phyloP scores from a whole-genome alignment of 805 yeast species.

The Wickerhamiella parazyma region DNA sequence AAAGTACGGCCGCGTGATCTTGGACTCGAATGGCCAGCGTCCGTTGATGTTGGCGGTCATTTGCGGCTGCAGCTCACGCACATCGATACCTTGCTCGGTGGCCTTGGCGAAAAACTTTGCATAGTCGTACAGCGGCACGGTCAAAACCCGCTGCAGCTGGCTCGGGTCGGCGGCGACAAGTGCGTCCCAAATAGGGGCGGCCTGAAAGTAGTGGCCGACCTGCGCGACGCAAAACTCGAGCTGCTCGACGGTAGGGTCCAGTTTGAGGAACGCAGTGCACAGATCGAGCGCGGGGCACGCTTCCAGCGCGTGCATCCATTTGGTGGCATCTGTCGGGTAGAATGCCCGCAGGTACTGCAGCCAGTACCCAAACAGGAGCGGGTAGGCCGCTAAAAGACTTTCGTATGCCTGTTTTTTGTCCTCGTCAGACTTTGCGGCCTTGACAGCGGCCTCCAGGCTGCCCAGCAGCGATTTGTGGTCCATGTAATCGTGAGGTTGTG shows the following conservation, averaged over 20 bases:
- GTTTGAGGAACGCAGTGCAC: conserved; percentile 24
- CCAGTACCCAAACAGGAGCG: conserved; percentile 33
- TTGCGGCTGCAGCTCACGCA: conserved; percentile 27
- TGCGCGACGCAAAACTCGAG: conserved; percentile 37
- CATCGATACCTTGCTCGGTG: conserved; percentile 5
- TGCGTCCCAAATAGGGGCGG: conserved; percentile 75
- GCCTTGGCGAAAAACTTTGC: conserved; percentile 52
- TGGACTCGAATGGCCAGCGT: conserved; percentile 67
- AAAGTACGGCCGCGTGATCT: conserved; percentile 46
- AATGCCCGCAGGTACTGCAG: conserved; percentile 24
- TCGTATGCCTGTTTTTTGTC: conserved; percentile 15
- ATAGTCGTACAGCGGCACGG: conserved; percentile 73
- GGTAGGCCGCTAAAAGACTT: conserved; percentile 25
- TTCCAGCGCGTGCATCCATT: conserved; percentile 15
- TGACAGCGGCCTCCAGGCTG: neutral
- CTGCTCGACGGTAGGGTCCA: conserved; percentile 21
- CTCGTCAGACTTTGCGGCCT: neutral
- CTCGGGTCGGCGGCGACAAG: conserved; percentile 41
- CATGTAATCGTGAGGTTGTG: no score
- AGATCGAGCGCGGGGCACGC: conserved; percentile 26
- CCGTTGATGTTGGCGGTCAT: conserved; percentile 42
- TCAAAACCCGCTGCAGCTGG: conserved; percentile 21
- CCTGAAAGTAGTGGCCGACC: conserved; percentile 59
- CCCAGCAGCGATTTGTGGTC: conserved; percentile 4
- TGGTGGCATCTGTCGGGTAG: conserved; percentile 12